Evolutionary conservation across 2,329 filamentous ascomycete species (phyloP).

Genomic region (Fusarium musae): DNA sequence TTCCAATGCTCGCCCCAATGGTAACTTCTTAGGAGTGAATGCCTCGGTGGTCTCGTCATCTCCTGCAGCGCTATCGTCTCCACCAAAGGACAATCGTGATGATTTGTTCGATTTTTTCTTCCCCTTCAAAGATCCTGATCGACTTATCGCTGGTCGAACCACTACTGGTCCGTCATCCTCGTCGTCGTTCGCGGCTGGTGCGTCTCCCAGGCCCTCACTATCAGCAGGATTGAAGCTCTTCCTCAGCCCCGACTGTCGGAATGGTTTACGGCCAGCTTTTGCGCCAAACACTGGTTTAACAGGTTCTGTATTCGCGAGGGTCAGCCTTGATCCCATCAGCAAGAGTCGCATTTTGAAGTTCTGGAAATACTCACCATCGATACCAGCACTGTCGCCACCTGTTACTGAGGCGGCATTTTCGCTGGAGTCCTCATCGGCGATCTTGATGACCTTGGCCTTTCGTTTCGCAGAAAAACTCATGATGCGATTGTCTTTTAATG

Average conservation of each 20-base stretch:
- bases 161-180: slow-evolving; percentile 61
- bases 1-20: slow-evolving; percentile 72
- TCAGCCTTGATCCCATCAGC: slow-evolving; percentile 53
- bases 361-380: slow-evolving; percentile 52
- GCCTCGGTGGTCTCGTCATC: slow-evolving; percentile 62
- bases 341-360: slow-evolving; percentile 37
- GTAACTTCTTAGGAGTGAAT: slow-evolving; percentile 73
- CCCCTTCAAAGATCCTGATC: slow-evolving; percentile 63
- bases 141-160: slow-evolving; percentile 59
- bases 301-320: slow-evolving; percentile 45
- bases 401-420: slow-evolving; percentile 27
- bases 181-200: slow-evolving; percentile 51
- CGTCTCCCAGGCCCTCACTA: slow-evolving; percentile 43
- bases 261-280: slow-evolving; percentile 62
- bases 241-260: slow-evolving; percentile 68
- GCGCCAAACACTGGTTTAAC: slow-evolving; percentile 53
- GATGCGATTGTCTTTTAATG: slow-evolving; percentile 29
- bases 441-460: slow-evolving; percentile 82
- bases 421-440: slow-evolving; percentile 68
- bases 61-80: slow-evolving; percentile 62
- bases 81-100: slow-evolving; percentile 81
- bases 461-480: slow-evolving; percentile 70
- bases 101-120: slow-evolving; percentile 71
- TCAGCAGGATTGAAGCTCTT: slow-evolving; percentile 64
- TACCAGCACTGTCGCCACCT: slow-evolving; percentile 43